Evolutionary conservation across 192 early-diverging fungal genomes (phyloP), one percentile per base, ranked within the genome.

Genomic region (Linnemannia hyalina): DNA sequence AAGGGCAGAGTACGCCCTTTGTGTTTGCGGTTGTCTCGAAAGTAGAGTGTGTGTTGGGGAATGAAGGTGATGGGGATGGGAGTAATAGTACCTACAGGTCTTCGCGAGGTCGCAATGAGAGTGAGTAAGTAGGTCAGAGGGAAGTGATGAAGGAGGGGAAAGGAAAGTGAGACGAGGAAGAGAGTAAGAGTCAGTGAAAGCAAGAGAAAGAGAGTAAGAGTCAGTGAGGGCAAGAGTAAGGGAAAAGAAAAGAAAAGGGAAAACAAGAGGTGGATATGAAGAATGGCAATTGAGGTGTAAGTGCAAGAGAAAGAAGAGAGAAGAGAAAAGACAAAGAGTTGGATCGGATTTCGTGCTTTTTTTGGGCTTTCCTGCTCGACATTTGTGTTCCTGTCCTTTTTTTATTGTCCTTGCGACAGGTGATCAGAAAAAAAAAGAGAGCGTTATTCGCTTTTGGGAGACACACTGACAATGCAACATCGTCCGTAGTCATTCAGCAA

Each of bases 291-390:
- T 32, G 47, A 46, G 32, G 72, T 35, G 36, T 54, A 35, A 46
- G 29, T 29, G 60, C 36, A 74, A 44, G 23, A 40, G 38, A 40
- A 46, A 46, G 44, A 15, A 11, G 13, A 40, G 26, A 35, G 29
- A 76, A 29, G n/a, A 32, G 44, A 29, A 11, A 65, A 44, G 32
- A 38, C 22, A 57, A 26, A 55, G 32, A 60, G 15, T 9, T 46
- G 71, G 44, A 73, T 73, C 41, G 44, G 41, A 73, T 65, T 65
- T 65, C 60, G 60, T 65, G 60, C 60, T 65, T 65, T 65, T 57
- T 57, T 26, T 57, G 49, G 49, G 49, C 55, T 57, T 57, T 23
- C 6, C 23, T 26, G 35, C 35, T 72, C 23, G 40, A 55, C 20
- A 23, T 55, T 55, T 20, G 22, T 55, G 26, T 65, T 26, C 60